Percentiles rank a stretch among this genome's conserved stretches.
phyloP scores from a whole-genome alignment of 139 green algal genomes.

The Coccomyxa sp. region DNA sequence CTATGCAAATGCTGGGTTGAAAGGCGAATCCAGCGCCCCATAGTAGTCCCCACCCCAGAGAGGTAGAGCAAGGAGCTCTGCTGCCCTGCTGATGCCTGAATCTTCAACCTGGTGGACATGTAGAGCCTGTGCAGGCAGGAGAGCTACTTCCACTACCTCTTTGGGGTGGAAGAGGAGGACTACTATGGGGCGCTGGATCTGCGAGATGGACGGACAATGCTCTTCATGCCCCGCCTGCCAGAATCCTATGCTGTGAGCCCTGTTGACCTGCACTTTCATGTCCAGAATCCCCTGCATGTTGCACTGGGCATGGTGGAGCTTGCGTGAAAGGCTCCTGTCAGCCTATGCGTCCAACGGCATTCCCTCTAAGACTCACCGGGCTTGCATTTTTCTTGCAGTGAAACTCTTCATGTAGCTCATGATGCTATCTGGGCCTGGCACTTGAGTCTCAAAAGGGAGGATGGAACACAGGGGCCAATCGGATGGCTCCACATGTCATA shows the following conservation, averaged over 20 bases:
- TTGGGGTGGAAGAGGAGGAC: constrained; percentile 79
- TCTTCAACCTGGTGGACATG: neutral
- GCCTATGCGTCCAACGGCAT: too few species aligned
- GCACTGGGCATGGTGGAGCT: too few species aligned
- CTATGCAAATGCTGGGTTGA: neutral
- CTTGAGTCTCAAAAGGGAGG: too few species aligned
- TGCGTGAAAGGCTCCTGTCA: too few species aligned
- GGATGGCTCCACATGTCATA: too few species aligned
- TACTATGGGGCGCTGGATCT: constrained; percentile 72
- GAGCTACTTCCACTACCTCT: constrained; percentile 86
- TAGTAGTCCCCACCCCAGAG: neutral
- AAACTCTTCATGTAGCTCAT: neutral
- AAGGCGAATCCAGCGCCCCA: neutral
- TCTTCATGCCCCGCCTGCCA: constrained; percentile 82
- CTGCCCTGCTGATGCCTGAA: neutral
- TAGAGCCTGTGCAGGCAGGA: constrained; percentile 8
- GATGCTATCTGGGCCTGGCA: neutral
- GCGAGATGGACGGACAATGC: constrained; percentile 33
- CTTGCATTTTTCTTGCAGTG: too few species aligned
- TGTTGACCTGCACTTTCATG: too few species aligned
- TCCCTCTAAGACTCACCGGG: too few species aligned
- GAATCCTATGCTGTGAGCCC: constrained; percentile 78
- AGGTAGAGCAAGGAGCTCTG: too few species aligned
- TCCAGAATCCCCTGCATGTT: too few species aligned
- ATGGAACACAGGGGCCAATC: too few species aligned